A percentile compares a stretch with the other conserved stretches of the same genome.
Conservation (phyloP, 2,329 filamentous ascomycete species). For the Ceratocystis alfenasii region DNA sequence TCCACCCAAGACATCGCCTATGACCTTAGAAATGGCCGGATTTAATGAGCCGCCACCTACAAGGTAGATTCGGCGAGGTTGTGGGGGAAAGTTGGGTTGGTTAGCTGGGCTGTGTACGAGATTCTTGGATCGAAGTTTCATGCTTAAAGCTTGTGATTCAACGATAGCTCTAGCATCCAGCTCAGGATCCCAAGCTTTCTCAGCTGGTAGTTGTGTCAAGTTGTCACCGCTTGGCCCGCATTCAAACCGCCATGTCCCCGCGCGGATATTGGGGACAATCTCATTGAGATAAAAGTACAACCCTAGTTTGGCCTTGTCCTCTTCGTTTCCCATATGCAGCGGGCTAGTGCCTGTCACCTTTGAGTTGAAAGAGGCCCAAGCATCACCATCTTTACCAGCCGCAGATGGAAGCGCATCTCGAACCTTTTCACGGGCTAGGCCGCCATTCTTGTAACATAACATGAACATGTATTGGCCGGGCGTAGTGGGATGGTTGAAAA, state of each 20-base stretch:
- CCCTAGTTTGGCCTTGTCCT: conserved; percentile 63
- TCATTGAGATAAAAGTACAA: conserved; percentile 94
- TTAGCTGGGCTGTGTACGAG: conserved; percentile 50
- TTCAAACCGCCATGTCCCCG: conserved; percentile 77
- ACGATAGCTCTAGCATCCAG: conserved; percentile 78
- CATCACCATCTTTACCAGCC: conserved; percentile 33
- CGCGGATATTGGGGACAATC: conserved; percentile 81
- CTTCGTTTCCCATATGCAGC: conserved; percentile 46
- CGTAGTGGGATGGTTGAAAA: conserved; percentile 95
- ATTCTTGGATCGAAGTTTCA: conserved; percentile 70
- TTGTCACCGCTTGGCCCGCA: conserved; percentile 44
- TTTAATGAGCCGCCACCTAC: conserved; percentile 88
- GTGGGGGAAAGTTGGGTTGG: conserved; percentile 50
- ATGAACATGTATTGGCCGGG: conserved; percentile 96
- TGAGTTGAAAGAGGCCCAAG: conserved; percentile 74
- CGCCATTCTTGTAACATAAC: conserved; percentile 99
- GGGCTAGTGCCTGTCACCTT: conserved; percentile 55
- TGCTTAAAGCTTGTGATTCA: conserved; percentile 87
- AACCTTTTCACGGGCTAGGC: conserved; percentile 79
- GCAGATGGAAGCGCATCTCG: conserved; percentile 62
- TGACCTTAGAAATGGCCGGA: conserved; percentile 71
- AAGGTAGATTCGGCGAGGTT: conserved; percentile 82
- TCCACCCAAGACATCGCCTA: conserved; percentile 80
- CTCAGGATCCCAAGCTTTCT: conserved; percentile 37
- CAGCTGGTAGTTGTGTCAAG: conserved; percentile 30